These are phyloP conservation scores for Leptographium flavum DNA, from an alignment of 2,329 filamentous ascomycete species.

Conservation along the genomic window DNA sequence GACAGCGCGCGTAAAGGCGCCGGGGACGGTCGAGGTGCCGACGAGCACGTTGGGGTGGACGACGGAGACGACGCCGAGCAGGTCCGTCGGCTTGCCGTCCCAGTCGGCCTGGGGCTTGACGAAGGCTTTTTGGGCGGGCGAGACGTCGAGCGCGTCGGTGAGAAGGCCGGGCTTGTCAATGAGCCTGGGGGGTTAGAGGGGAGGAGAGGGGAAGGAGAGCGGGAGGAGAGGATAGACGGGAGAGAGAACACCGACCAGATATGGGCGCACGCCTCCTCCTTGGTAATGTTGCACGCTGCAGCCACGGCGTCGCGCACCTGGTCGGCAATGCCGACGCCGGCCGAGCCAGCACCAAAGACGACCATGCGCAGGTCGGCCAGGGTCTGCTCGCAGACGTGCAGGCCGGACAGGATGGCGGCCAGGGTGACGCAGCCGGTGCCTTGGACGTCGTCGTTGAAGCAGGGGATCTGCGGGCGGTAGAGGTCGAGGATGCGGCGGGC, in stretches of 20 bases:
- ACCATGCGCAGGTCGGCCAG: conserved; percentile 57
- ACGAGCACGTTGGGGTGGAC: conserved; percentile 72
- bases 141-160: conserved; percentile 38
- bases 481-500: conserved; percentile 62
- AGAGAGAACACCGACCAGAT: conserved; percentile 45
- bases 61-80: conserved; percentile 52
- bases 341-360: conserved; percentile 68
- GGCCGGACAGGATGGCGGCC: conserved; percentile 63
- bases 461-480: conserved; percentile 60
- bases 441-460: conserved; percentile 76
- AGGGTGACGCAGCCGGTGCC: conserved; percentile 80
- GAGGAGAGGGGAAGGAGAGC: not conserved
- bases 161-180: conserved; percentile 72
- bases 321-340: conserved; percentile 75
- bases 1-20: conserved; percentile 60
- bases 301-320: conserved; percentile 70
- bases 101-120: conserved; percentile 51
- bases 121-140: conserved; percentile 52
- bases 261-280: conserved; percentile 61
- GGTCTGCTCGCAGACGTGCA: conserved; percentile 53
- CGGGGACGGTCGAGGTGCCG: conserved; percentile 68
- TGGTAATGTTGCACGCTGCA: conserved; percentile 48
- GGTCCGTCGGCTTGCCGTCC: conserved; percentile 38
- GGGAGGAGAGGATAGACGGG: not conserved
- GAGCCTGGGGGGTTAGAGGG: conserved; percentile 35